Percentiles rank a stretch among this genome's conserved stretches.
Evolutionary conservation across 148 eudicot genomes (phyloP).

Genomic region (Persicaria tinctoria): DNA sequence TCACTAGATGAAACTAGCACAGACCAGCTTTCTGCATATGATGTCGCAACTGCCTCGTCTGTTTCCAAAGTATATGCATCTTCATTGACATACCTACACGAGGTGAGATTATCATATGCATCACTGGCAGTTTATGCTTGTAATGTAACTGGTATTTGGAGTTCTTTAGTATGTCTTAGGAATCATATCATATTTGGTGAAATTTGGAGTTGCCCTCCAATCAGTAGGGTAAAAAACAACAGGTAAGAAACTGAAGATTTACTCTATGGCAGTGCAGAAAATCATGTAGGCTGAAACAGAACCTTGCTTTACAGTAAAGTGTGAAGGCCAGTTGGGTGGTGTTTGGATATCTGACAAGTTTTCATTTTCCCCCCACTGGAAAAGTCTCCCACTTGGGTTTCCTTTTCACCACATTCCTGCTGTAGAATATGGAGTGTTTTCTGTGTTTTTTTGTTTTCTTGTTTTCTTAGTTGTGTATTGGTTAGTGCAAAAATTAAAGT

Average conservation of each 20-base stretch:
- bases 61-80: slow-evolving; percentile 96
- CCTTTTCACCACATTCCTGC: background rate
- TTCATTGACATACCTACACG: slow-evolving; percentile 93
- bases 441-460: background rate
- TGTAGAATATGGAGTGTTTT: background rate
- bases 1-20: slow-evolving; percentile 12
- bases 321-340: background rate
- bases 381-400: background rate
- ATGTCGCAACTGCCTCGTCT: slow-evolving; percentile 92
- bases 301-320: background rate
- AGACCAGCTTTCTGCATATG: slow-evolving; percentile 56
- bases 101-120: slow-evolving; percentile 39
- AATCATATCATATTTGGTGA: background rate
- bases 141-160: too few species aligned
- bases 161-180: too few species aligned
- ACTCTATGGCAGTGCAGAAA: background rate
- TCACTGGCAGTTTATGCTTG: too few species aligned
- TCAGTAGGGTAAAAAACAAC: background rate
- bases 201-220: background rate
- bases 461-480: background rate
- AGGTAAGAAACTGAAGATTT: background rate
- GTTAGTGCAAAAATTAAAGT: background rate
- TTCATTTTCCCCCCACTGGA: background rate
- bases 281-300: background rate
- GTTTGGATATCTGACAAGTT: too few species aligned